Conservation (phyloP, 306 rosid species). For the Leucaena leucocephala region DNA sequence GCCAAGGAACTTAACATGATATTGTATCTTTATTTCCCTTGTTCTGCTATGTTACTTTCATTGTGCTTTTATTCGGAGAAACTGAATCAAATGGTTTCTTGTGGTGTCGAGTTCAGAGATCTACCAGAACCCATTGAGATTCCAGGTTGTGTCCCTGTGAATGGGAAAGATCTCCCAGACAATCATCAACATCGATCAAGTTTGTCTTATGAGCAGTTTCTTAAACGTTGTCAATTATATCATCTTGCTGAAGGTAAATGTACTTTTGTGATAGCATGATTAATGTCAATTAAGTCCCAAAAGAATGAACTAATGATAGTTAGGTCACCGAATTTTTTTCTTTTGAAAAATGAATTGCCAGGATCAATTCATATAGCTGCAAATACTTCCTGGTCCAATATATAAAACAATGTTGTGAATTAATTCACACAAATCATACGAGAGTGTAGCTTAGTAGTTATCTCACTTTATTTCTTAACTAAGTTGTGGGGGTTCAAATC, state of each 20-base stretch:
- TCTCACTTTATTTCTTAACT: too few species aligned
- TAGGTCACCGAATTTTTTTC: too few species aligned
- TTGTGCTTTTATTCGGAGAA: neutral
- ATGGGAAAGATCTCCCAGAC: slow-evolving; percentile 18
- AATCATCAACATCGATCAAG: slow-evolving; percentile 16
- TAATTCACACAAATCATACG: too few species aligned
- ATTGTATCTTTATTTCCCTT: slow-evolving; percentile 9
- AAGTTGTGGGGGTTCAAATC: too few species aligned
- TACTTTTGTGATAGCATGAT: too few species aligned
- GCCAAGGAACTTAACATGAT: slow-evolving; percentile 1
- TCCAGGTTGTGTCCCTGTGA: slow-evolving; percentile 32
- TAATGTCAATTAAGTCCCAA: too few species aligned
- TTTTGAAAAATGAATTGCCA: too few species aligned
- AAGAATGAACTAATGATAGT: too few species aligned
- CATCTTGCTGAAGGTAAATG: slow-evolving; percentile 11
- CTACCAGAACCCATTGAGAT: neutral
- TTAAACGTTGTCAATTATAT: neutral
- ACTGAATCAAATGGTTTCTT: slow-evolving; percentile 11
- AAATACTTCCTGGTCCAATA: too few species aligned
- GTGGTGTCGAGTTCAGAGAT: slow-evolving; percentile 21
- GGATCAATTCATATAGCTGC: too few species aligned
- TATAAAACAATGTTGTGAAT: too few species aligned
- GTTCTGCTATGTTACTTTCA: slow-evolving; percentile 12
- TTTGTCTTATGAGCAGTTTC: neutral
- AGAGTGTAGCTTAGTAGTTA: too few species aligned